These are phyloP conservation scores for Auricularia heimuer DNA, from an alignment of 768 basidiomycete species.

Conservation along the genomic window DNA sequence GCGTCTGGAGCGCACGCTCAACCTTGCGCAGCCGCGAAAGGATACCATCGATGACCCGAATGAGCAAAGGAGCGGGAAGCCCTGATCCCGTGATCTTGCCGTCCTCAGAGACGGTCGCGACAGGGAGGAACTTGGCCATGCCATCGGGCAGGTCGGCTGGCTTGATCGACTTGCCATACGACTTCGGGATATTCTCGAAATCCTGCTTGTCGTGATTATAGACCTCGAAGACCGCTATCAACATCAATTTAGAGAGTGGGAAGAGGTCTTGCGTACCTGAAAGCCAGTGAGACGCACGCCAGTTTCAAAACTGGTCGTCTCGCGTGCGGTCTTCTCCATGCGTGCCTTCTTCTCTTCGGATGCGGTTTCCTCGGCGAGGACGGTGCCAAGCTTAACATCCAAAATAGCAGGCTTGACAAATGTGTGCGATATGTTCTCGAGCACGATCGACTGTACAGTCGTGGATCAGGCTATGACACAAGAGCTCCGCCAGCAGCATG, in stretches of 20 bases:
- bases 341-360: constrained; percentile 64
- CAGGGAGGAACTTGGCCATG: constrained; percentile 70
- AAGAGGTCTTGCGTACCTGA: constrained; percentile 45
- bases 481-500: background rate
- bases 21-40: constrained; percentile 29
- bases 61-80: constrained; percentile 43
- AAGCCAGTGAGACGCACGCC: constrained; percentile 85
- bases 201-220: constrained; percentile 49
- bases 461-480: background rate
- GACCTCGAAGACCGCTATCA: constrained; percentile 37
- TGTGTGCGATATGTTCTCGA: constrained; percentile 69
- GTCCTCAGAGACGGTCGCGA: constrained; percentile 17
- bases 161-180: constrained; percentile 71
- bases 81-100: constrained; percentile 29
- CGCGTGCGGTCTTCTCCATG: constrained; percentile 61
- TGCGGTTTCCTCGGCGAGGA: constrained; percentile 62
- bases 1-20: constrained; percentile 32
- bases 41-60: constrained; percentile 22
- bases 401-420: constrained; percentile 80
- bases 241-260: background rate
- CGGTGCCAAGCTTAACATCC: constrained; percentile 88
- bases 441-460: constrained; percentile 54
- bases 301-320: constrained; percentile 63
- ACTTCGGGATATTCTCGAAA: constrained; percentile 58
- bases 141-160: constrained; percentile 63